phyloP scores from a whole-genome alignment of 1,284 basidiomycete genomes.

The Apiotrichum sp. region DNA sequence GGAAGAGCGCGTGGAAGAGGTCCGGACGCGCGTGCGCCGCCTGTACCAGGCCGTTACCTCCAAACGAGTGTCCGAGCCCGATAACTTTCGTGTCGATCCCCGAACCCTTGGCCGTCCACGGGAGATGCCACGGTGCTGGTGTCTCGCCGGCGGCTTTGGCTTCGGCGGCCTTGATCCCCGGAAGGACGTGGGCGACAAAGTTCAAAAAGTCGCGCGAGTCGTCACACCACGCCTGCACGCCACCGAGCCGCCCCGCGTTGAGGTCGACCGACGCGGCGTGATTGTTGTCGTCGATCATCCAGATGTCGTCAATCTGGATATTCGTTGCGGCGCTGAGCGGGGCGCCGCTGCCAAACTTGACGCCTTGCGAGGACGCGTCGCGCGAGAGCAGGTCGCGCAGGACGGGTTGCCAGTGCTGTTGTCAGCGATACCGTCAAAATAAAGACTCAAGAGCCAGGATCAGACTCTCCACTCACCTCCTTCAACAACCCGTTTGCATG shows the following conservation, averaged over 20 bases:
- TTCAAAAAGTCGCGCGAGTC: slow-evolving; percentile 41
- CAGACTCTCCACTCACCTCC: slow-evolving; percentile 53
- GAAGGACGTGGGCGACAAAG: slow-evolving; percentile 49
- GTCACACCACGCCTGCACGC: slow-evolving; percentile 40
- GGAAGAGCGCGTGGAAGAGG: slow-evolving; percentile 65
- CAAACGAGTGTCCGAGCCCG: slow-evolving; percentile 8
- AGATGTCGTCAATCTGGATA: slow-evolving; percentile 61
- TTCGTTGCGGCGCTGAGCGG: background rate
- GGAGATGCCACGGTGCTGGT: slow-evolving; percentile 34
- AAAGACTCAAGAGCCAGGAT: too few relatives aligned
- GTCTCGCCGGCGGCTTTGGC: slow-evolving; percentile 9
- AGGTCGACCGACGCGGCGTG: slow-evolving; percentile 68
- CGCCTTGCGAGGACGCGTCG: slow-evolving; percentile 1
- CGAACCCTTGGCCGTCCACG: slow-evolving; percentile 37
- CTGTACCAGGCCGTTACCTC: slow-evolving; percentile 35
- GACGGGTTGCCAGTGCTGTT: slow-evolving; percentile 58
- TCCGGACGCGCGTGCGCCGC: slow-evolving; percentile 60
- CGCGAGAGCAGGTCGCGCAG: slow-evolving; percentile 49
- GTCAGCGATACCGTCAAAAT: background rate
- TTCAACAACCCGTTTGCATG: slow-evolving; percentile 19
- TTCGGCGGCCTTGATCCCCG: slow-evolving; percentile 1
- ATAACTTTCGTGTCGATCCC: slow-evolving; percentile 4
- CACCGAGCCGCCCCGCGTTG: slow-evolving; percentile 55
- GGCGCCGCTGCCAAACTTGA: slow-evolving; percentile 6
- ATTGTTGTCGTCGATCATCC: slow-evolving; percentile 68